phyloP scores from a whole-genome alignment of 495 filamentous ascomycete species.

The Hyphodiscus hymeniophilus region DNA sequence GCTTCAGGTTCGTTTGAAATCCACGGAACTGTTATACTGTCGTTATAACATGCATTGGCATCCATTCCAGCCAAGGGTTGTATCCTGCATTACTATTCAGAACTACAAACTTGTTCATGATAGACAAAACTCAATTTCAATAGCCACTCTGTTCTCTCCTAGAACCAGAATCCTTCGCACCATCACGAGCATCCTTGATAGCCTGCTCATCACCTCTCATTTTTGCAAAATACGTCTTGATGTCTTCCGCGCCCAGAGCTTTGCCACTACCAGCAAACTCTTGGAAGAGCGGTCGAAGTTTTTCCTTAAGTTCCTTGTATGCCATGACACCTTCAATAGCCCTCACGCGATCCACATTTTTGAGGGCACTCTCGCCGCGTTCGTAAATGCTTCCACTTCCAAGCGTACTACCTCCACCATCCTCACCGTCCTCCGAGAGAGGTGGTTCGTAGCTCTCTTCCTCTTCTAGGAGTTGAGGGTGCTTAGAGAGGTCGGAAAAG shows the following conservation, averaged over 20 bases:
- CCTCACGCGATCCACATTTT: conserved; percentile 79
- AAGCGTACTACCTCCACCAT: conserved; percentile 32
- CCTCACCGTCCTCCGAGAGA: conserved; percentile 45
- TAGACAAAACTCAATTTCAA: too few relatives aligned
- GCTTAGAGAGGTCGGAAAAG: conserved; percentile 59
- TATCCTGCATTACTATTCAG: too few relatives aligned
- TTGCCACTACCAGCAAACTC: conserved; percentile 88
- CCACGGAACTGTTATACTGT: too few relatives aligned
- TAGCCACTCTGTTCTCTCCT: conserved; percentile 55
- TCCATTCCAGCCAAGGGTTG: too few relatives aligned
- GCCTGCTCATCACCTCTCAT: conserved; percentile 73
- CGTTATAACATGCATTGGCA: too few relatives aligned
- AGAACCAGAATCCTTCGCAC: conserved; percentile 32
- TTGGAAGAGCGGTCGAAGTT: conserved; percentile 83
- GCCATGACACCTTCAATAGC: conserved; percentile 97
- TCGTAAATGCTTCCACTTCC: conserved; percentile 74
- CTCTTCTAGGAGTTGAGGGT: conserved; percentile 81
- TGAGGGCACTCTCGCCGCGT: conserved; percentile 81
- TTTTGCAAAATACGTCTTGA: conserved; percentile 92
- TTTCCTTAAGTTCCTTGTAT: conserved; percentile 90
- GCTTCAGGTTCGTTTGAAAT: too few relatives aligned
- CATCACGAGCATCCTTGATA: conserved; percentile 39
- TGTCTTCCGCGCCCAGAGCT: conserved; percentile 84
- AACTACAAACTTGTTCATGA: too few relatives aligned
- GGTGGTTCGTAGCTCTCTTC: conserved; percentile 91